Percentiles rank a stretch among this genome's conserved stretches.
phyloP scores from a whole-genome alignment of 2,329 filamentous ascomycete species.

The Seiridium cupressi region DNA sequence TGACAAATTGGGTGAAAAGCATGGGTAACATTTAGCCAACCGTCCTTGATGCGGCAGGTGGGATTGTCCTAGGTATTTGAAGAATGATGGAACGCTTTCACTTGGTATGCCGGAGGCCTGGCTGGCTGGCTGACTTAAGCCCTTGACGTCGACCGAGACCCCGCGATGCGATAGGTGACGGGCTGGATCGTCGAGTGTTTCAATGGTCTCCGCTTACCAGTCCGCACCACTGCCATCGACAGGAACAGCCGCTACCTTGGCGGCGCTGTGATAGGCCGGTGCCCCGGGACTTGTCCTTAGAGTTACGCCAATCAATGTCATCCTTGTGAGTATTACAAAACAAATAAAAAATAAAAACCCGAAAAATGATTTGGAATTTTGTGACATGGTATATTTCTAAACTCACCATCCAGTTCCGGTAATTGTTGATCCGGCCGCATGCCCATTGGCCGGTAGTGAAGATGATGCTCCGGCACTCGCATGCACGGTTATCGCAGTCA shows the following conservation, averaged over 20 bases:
- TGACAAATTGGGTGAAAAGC: not conserved
- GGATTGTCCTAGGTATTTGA: not conserved
- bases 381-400: not conserved
- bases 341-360: not conserved
- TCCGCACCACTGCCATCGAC: not conserved
- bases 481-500: too few relatives aligned
- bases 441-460: too few relatives aligned
- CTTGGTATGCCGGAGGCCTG: not conserved
- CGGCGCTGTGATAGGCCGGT: not conserved
- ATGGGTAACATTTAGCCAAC: not conserved
- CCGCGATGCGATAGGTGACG: constrained; percentile 2
- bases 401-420: too few relatives aligned
- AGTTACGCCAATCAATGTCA: not conserved
- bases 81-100: not conserved
- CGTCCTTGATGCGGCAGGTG: not conserved
- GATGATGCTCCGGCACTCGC: too few relatives aligned
- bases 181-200: not conserved
- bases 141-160: not conserved
- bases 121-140: not conserved
- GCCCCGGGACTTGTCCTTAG: not conserved
- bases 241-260: not conserved
- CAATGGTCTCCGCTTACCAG: not conserved
- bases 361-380: not conserved
- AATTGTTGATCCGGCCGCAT: too few relatives aligned
- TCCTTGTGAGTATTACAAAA: not conserved